phyloP scores from a whole-genome alignment of 306 rosid species.

The Astragalus glycyphyllos region DNA sequence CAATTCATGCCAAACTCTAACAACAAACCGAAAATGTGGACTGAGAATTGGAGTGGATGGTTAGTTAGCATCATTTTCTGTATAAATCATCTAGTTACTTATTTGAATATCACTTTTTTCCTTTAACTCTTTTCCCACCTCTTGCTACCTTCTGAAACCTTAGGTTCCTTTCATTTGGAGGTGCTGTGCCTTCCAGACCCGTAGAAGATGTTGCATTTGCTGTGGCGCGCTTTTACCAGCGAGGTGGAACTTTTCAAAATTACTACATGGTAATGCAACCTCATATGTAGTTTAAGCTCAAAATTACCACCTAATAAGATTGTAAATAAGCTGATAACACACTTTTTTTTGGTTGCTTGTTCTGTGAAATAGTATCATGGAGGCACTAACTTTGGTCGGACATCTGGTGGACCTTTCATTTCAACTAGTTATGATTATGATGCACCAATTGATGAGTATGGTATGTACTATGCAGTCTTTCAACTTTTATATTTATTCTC shows the following conservation, averaged over 20 bases:
- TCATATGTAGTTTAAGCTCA: constrained; percentile 24
- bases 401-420: constrained; percentile 85
- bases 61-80: constrained; percentile 45
- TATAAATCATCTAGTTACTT: constrained; percentile 5
- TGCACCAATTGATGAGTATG: constrained; percentile 94
- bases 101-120: constrained; percentile 21
- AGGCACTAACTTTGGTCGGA: constrained; percentile 88
- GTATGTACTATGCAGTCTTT: constrained; percentile 65
- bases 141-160: background rate
- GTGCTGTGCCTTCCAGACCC: constrained; percentile 81
- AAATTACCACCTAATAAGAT: background rate
- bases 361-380: constrained; percentile 83
- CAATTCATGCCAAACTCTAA: constrained; percentile 83
- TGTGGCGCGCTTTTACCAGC: constrained; percentile 89
- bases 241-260: constrained; percentile 92
- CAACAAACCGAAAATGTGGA: constrained; percentile 88
- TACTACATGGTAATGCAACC: constrained; percentile 81
- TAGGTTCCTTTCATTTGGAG: constrained; percentile 89
- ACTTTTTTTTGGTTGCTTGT: constrained; percentile 45
- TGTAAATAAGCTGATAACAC: constrained; percentile 28
- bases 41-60: constrained; percentile 97
- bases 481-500: constrained; percentile 18
- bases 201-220: constrained; percentile 91
- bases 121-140: background rate
- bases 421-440: constrained; percentile 94